Conservation (phyloP, 2,329 filamentous ascomycete genomes). For the Chaetothyriales sp. region DNA sequence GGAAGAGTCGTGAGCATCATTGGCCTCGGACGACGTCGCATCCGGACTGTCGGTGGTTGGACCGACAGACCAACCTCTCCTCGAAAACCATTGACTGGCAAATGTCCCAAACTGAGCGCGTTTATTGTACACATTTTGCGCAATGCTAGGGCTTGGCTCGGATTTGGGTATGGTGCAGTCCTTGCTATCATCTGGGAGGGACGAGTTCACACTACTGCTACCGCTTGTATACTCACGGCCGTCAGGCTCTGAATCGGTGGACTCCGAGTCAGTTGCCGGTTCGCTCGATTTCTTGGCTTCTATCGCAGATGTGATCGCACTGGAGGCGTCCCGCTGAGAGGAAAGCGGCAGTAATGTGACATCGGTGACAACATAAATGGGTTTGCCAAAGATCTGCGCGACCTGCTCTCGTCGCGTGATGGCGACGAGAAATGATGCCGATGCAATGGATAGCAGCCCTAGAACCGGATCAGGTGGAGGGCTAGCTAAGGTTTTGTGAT, state of each 20-base stretch:
- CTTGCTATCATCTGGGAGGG: neutral
- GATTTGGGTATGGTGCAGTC: neutral
- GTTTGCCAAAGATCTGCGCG: constrained; percentile 67
- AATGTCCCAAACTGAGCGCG: constrained; percentile 80
- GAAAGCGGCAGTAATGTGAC: constrained; percentile 81
- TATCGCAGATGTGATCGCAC: constrained; percentile 44
- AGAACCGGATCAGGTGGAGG: neutral
- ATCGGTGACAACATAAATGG: constrained; percentile 77
- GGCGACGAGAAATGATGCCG: constrained; percentile 68
- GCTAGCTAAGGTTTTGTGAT: constrained; percentile 3
- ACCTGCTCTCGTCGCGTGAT: constrained; percentile 81
- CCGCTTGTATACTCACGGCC: neutral
- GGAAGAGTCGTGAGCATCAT: neutral
- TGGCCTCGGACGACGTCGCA: neutral
- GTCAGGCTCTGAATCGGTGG: constrained; percentile 20
- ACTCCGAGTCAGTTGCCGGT: constrained; percentile 14
- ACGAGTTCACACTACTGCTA: neutral
- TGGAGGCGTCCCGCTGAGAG: constrained; percentile 51
- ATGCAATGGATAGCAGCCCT: constrained; percentile 78
- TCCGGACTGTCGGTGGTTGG: neutral
- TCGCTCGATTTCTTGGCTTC: constrained; percentile 3
- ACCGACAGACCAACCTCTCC: constrained; percentile 50
- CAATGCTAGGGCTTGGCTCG: constrained; percentile 43
- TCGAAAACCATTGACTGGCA: constrained; percentile 81
- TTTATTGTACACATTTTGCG: constrained; percentile 73